Base-by-base conservation (phyloP, 1,284 basidiomycete genomes). In the Crocinoboletus sp. region DNA sequence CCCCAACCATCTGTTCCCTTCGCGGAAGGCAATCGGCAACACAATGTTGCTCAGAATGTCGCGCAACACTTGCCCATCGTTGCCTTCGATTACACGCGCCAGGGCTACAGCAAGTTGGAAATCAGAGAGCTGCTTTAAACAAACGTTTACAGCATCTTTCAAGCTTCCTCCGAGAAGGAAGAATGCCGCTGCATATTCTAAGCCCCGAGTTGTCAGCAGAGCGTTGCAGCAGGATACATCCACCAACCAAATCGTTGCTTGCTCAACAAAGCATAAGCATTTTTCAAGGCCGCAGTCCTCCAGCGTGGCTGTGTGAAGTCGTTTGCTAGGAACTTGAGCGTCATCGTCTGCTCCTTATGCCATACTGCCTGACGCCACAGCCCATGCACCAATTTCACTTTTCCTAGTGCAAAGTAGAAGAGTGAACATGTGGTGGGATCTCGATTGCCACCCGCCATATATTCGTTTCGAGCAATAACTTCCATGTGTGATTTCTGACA, bases 181-280 rank as follows among this genome's bases (percentile, higher is more conserved):
- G 69, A 99, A 99, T 0, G 94, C 93, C 0, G 94, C 94, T 11
- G 96, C 95, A 61, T 98, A 96, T 60, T 92, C 94, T 94, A 50
- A 11, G 32, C 17, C 41, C 20, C 11, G 10, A 29, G 43, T 47
- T 34, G 52, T 51, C 13, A 49, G 53, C 41, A 36, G 27, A 31
- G 22, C 22, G 16, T 38, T 8, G n/a, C 19, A 2, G 34, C 9
- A 30, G 19, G n/a, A 43, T 23, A 33, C 16, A 30, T 41, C 13
- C 30, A 67, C 82, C 47, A 45, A 94, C 93, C 87, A 59, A 89
- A 96, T n/a, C 94, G 80, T 51, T 85, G 88, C 68, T 94, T 96
- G 61, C 90, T 80, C 48, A 99, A 66, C 29, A 99, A 70, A 1
- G 92, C 92, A 67, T 88, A 99, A 2, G 96, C 96, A 62, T 99